Evolutionary conservation across 1,139 yeast species (phyloP), one percentile per base, ranked within the genome.

Genomic region (Entelexis paramagnoliae): DNA sequence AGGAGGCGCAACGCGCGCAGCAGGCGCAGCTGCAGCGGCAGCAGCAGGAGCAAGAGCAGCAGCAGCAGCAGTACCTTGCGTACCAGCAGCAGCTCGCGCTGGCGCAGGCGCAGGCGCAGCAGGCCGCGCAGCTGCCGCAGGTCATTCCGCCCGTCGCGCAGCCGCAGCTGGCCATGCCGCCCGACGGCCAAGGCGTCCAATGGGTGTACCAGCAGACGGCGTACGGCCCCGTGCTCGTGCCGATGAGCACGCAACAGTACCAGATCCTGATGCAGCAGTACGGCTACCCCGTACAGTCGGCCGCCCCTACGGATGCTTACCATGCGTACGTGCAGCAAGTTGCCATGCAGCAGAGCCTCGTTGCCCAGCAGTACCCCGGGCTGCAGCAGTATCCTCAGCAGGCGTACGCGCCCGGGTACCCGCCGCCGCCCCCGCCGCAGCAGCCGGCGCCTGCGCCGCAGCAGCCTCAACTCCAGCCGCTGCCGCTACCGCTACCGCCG

Each of bases 131-230:
- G 10, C 24, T 16, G 32, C 47, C 33, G 19, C 47, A 32, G 5
- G 20, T 28, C 3, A 36, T 28, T 4, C 33, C 45, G 20, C 16
- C 29, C 3, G 4, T 34, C 17, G 41, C 33, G 13, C 49, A 46
- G 32, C 38, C 22, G 11, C 48, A 19, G 13, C 40, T 9, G 16
- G 35, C 24, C 8, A 20, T 42, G 19, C 46, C 19, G 28, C 46
- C 20, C 3, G 48, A 33, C 13, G n/a, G 13, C n/a, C 42, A n/a
- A 13, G 43, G 34, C n/a, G 29, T 51, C 8, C 54, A 51, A 16
- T 51, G 51, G 53, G 45, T 54, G 8, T 49, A 54, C 10, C 57
- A 55, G 42, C 52, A 55, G 28, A 54, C 57, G 8, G 40, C 48
- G 13, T 52, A 51, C 14, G 58, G 58, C 1, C 58, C 58, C 2